Conservation (phyloP, 345 rosid genomes). For the Pistacia integerrima region DNA sequence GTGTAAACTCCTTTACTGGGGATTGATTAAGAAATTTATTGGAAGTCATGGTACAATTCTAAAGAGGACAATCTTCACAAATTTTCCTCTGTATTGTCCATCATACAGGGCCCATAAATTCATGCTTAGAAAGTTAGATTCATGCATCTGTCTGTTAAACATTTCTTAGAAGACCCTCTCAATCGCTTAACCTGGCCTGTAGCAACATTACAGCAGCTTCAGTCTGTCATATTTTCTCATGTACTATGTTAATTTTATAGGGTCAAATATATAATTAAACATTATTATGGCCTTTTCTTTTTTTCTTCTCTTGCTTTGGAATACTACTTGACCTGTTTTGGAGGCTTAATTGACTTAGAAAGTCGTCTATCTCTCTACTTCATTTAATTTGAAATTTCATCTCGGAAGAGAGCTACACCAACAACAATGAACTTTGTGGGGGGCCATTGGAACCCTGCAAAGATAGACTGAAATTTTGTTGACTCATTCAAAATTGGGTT, state of each 20-base stretch:
- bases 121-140: too few species aligned
- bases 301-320: neutral
- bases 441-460: constrained; percentile 22
- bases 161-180: neutral
- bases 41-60: too few species aligned
- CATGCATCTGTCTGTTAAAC: neutral
- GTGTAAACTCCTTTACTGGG: too few species aligned
- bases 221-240: neutral
- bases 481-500: constrained; percentile 16
- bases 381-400: too few species aligned
- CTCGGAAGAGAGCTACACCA: neutral
- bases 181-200: constrained; percentile 3
- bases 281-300: too few species aligned
- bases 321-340: neutral
- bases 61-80: too few species aligned
- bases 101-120: too few species aligned
- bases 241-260: neutral
- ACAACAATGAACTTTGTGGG: constrained; percentile 15
- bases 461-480: neutral
- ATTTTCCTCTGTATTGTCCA: too few species aligned
- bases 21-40: too few species aligned
- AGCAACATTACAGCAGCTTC: neutral
- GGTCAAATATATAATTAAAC: neutral
- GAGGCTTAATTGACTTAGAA: neutral
- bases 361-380: neutral